Base-by-base conservation (phyloP, 2,329 filamentous ascomycete species). In the Fusarium abutilonis region DNA sequence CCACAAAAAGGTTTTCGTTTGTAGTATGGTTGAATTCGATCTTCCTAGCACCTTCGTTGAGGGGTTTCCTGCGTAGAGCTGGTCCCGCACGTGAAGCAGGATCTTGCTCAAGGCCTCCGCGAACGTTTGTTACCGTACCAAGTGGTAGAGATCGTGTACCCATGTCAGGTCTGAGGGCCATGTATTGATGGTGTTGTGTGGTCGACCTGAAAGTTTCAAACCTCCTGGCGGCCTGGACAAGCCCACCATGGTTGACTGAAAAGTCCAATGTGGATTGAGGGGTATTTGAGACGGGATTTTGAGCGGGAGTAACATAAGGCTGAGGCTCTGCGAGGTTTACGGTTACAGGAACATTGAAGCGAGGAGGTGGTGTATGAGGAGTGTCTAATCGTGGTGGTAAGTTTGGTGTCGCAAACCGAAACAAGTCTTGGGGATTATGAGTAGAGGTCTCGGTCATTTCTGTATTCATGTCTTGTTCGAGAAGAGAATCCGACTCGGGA, bases 1-100 rank as follows among this genome's bases (percentile, higher is more conserved):
- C 50, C 45, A 70, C 67, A 46, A 71, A 71, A 32, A 67, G 35
- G 7, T 56, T 47, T 39, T 71, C 65, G 31, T 69, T 71, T n/a
- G 67, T 69, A 5, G 66, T 53, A 17, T 62, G 64, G 35, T 71
- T 71, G 43, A 71, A 71, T 38, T 57, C 63, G 35, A 71, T 63
- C 11, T 61, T 60, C 40, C 59, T 65, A 4, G 69, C 69, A 9
- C 60, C 67, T 41, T 62, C 57, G 4, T 54, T 66, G 13, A 71
- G 39, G 5, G 69, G 69, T 46, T 71, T 71, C 38, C 69, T 66
- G 5, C 67, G 60, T 21, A 71, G 36, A 7, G 43, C 57, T 13
- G 56, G 56, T 10, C 41, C 21, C 21, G 55, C 42, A 8, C 54
- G 47, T 36, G 43, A 45, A 34, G 29, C 36, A 13, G 53, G 35